Conservation (phyloP, 2,329 filamentous ascomycete species). For the Pyrenophora tritici-repentis region DNA sequence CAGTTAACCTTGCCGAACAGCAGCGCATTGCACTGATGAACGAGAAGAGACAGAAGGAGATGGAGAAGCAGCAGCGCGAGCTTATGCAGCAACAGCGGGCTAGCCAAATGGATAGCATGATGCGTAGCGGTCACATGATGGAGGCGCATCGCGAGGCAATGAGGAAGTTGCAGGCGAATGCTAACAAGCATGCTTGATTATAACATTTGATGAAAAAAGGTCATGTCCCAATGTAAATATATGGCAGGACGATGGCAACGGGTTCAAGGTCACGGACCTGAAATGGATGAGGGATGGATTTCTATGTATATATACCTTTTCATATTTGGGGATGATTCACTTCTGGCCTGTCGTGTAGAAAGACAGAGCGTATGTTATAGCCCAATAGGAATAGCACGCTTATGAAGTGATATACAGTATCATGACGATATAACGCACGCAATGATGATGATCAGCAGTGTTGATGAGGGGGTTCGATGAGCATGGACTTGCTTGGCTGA, state of each 20-base stretch:
- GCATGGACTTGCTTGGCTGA: too few relatives aligned
- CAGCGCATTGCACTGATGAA: conserved; percentile 57
- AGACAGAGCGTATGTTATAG: background rate
- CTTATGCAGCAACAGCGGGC: conserved; percentile 64
- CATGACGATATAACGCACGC: background rate
- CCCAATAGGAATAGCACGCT: background rate
- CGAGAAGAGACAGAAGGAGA: conserved; percentile 67
- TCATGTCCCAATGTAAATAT: background rate
- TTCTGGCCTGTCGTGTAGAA: too few relatives aligned
- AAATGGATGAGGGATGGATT: background rate
- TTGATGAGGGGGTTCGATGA: background rate
- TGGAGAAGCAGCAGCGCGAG: conserved; percentile 63
- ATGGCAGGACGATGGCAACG: conserved; percentile 2
- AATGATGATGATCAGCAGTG: background rate
- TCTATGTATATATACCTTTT: background rate
- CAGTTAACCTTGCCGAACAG: conserved; percentile 39
- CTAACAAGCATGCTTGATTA: conserved; percentile 48
- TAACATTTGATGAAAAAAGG: background rate
- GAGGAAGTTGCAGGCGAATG: conserved; percentile 73
- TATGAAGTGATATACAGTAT: background rate
- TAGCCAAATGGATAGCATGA: conserved; percentile 71
- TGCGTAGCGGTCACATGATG: conserved; percentile 75
- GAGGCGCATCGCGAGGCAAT: conserved; percentile 79
- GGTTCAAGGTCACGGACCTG: conserved; percentile 7
- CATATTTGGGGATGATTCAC: background rate